phyloP scores from a whole-genome alignment of 495 filamentous ascomycete genomes.

The Penicillium maclennaniae region DNA sequence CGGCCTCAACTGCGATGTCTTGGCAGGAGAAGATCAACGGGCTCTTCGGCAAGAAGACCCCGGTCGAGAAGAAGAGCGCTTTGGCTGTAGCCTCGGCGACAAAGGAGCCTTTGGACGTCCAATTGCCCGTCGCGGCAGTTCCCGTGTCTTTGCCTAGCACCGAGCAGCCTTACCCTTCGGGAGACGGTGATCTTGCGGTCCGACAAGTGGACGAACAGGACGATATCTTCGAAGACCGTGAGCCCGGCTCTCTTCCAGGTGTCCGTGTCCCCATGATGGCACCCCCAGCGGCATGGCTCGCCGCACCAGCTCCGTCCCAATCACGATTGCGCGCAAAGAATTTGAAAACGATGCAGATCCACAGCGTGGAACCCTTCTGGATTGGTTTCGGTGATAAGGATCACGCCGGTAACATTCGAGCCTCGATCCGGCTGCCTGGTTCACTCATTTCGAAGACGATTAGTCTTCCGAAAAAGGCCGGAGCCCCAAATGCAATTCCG shows the following conservation, averaged over 20 bases:
- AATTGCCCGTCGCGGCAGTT: conserved; percentile 45
- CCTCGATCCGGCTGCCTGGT: conserved; percentile 38
- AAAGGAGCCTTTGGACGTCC: conserved; percentile 57
- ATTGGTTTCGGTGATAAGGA: conserved; percentile 38
- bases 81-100: conserved; percentile 55
- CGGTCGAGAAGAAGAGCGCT: conserved; percentile 49
- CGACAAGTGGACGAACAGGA: conserved; percentile 71
- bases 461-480: conserved; percentile 30
- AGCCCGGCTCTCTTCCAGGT: conserved; percentile 70
- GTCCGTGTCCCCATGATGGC: conserved; percentile 62
- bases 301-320: conserved; percentile 38
- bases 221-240: conserved; percentile 78
- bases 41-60: conserved; percentile 60
- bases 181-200: conserved; percentile 45
- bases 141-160: conserved; percentile 56
- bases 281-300: conserved; percentile 50
- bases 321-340: conserved; percentile 32
- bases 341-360: conserved; percentile 38
- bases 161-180: conserved; percentile 20
- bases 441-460: conserved; percentile 26
- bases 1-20: conserved; percentile 31
- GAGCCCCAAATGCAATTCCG: conserved; percentile 1
- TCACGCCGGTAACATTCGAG: conserved; percentile 27
- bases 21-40: conserved; percentile 77
- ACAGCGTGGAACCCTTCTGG: conserved; percentile 34